Evolutionary conservation across 352 stramenopile species (phyloP).

Genomic region (Chrysophaeum taylorii): DNA sequence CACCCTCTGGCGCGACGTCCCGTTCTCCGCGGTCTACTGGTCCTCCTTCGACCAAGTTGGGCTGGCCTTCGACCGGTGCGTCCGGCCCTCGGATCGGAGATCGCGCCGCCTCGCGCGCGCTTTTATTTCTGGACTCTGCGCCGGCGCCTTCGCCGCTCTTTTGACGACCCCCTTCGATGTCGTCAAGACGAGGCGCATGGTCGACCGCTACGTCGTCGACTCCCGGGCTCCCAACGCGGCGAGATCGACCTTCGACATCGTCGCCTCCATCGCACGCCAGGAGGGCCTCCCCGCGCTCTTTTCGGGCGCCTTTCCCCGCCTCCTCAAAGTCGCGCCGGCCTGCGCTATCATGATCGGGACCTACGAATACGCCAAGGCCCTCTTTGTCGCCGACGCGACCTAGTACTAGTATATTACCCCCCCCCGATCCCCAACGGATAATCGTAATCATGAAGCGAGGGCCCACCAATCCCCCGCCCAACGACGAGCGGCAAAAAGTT

Average conservation of each 20-base stretch:
- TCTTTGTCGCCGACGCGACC: no score
- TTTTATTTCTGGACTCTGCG: not conserved
- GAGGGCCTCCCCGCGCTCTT: slow-evolving; percentile 57
- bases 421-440: no score
- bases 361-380: slow-evolving; percentile 34
- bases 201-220: slow-evolving; percentile 20
- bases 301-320: slow-evolving; percentile 50
- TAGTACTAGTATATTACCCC: no score
- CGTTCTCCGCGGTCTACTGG: slow-evolving; percentile 89
- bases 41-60: slow-evolving; percentile 72
- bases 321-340: slow-evolving; percentile 62
- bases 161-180: slow-evolving; percentile 88
- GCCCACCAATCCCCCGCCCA: no score
- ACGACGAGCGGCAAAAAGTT: no score
- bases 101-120: not conserved
- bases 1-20: slow-evolving; percentile 81
- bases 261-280: no score
- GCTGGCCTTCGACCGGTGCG: slow-evolving; percentile 16
- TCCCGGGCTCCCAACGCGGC: not conserved
- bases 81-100: not conserved
- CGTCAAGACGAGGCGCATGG: slow-evolving; percentile 80
- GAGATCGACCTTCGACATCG: slow-evolving; percentile 35
- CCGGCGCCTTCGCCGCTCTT: slow-evolving; percentile 68
- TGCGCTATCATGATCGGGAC: slow-evolving; percentile 70
- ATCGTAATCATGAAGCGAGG: no score